These are phyloP conservation scores for Skeletonema marinoi DNA, from an alignment of 108 stramenopile genomes.

Conservation along the genomic window DNA sequence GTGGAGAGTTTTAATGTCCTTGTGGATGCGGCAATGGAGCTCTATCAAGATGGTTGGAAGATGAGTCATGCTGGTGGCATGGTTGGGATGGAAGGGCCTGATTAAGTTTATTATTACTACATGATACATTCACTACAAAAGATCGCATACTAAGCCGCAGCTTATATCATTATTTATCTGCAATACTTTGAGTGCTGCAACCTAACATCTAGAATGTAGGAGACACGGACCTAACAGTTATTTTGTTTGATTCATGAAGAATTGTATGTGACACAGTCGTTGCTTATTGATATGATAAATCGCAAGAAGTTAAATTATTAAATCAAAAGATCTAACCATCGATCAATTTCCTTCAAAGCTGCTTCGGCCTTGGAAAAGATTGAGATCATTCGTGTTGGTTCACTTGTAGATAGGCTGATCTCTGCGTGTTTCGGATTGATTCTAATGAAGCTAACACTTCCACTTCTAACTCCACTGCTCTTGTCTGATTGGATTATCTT, in stretches of 20 bases:
- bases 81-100: conserved; percentile 35
- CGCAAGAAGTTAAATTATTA: too few relatives aligned
- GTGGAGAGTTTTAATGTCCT: conserved; percentile 25
- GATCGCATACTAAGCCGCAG: too few relatives aligned
- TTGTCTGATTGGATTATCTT: conserved; percentile 10
- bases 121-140: too few relatives aligned
- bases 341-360: conserved; percentile 25
- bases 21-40: conserved; percentile 23
- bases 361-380: conserved; percentile 20
- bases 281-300: too few relatives aligned
- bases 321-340: conserved; percentile 15
- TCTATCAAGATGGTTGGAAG: conserved; percentile 32
- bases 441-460: conserved; percentile 41
- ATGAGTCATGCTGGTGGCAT: conserved; percentile 9
- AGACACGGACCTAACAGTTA: too few relatives aligned
- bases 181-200: too few relatives aligned
- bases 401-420: conserved; percentile 1
- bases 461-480: not conserved
- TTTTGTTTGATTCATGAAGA: too few relatives aligned
- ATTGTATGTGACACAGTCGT: too few relatives aligned
- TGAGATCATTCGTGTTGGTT: conserved; percentile 13
- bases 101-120: not conserved
- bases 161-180: too few relatives aligned
- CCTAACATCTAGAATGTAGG: too few relatives aligned
- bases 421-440: conserved; percentile 48